These are phyloP conservation scores for Diplodia seriata DNA, from an alignment of 2,329 filamentous ascomycete genomes.

Conservation along the genomic window DNA sequence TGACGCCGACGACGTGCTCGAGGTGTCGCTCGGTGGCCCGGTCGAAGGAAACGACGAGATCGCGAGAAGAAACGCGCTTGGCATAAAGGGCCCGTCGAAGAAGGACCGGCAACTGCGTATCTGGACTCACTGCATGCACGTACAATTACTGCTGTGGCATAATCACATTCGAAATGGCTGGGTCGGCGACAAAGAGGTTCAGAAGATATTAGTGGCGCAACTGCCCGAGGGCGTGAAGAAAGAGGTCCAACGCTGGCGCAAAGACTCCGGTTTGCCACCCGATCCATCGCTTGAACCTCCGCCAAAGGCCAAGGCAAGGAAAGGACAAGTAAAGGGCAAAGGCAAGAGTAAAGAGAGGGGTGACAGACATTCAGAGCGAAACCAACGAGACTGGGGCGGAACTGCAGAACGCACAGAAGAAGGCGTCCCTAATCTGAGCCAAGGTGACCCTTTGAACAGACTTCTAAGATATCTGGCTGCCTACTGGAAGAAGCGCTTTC, in stretches of 20 bases:
- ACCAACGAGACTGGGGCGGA: slow-evolving; percentile 72
- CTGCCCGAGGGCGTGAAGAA: slow-evolving; percentile 45
- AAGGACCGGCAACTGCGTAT: slow-evolving; percentile 79
- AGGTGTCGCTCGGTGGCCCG: slow-evolving; percentile 32
- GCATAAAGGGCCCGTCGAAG: slow-evolving; percentile 85
- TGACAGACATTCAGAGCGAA: slow-evolving; percentile 50
- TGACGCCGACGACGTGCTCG: slow-evolving; percentile 39
- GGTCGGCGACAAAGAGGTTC: slow-evolving; percentile 46
- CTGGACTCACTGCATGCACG: slow-evolving; percentile 85
- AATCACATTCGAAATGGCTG: slow-evolving; percentile 69
- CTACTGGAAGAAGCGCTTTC: slow-evolving; percentile 90
- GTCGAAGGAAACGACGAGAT: slow-evolving; percentile 18
- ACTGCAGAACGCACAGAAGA: slow-evolving; percentile 71
- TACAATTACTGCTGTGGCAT: slow-evolving; percentile 86
- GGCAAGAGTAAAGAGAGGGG: slow-evolving; percentile 50
- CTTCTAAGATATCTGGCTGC: slow-evolving; percentile 77
- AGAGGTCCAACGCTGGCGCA: slow-evolving; percentile 52
- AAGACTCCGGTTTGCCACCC: slow-evolving; percentile 78
- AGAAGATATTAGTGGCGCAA: slow-evolving; percentile 42
- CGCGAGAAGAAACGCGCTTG: slow-evolving; percentile 55
- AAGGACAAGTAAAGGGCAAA: slow-evolving; percentile 36
- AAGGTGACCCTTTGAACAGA: slow-evolving; percentile 79
- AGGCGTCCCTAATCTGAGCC: slow-evolving; percentile 76
- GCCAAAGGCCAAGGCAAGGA: slow-evolving; percentile 28
- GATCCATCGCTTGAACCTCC: slow-evolving; percentile 9